Evolutionary conservation across 768 basidiomycete genomes (phyloP), one percentile per base, ranked within the genome.

Genomic region (Krasilnikovozyma curviuscula): DNA sequence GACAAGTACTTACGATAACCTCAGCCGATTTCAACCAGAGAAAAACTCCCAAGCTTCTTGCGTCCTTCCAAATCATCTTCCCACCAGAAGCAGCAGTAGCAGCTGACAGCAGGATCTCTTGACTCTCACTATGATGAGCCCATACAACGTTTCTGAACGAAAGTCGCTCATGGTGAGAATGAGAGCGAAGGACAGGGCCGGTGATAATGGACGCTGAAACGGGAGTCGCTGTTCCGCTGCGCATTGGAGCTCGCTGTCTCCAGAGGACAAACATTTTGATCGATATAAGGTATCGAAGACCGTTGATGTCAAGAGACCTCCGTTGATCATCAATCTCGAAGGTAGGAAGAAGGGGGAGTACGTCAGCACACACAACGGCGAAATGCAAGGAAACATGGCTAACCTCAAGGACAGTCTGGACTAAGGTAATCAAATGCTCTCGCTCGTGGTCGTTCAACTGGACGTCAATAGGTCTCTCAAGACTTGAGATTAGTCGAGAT

Each of bases 51-150:
- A 93, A 63, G 1, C 81, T 78, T 57, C 78, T 73, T 0, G 91
- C 88, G 61, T 91, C 83, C 14, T 72, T 68, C 91, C 91, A 97
- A 31, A 73, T 63, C 78, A 95, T 83, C 65, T 83, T 91, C 0
- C 77, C 79, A 31, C 74, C 73, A 56, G 83, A 89, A 12, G 81
- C 78, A 3, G 71, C 65, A 14, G 71, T 71, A 2, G 81, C 81
- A 3, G 79, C 76, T 24, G 71, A 68, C 44, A 93, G 63, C 5
- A 98, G 64, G 38, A 95, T 63, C 16, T 81, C 84, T 58, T 98
- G 88, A 58, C 78, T 83, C 64, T 93, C 86, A 59, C 88, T 93
- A 57, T 93, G 82, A 61, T 81, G 89, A 0, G 89, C 91, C 89
- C 91, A 98, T 24, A 95, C 71, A 68, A 95, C 84, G 63, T 98